Percentiles rank a stretch among this genome's conserved stretches.
Evolutionary conservation across 495 filamentous ascomycete species (phyloP).

Genomic region (Penicillium tannophilum): DNA sequence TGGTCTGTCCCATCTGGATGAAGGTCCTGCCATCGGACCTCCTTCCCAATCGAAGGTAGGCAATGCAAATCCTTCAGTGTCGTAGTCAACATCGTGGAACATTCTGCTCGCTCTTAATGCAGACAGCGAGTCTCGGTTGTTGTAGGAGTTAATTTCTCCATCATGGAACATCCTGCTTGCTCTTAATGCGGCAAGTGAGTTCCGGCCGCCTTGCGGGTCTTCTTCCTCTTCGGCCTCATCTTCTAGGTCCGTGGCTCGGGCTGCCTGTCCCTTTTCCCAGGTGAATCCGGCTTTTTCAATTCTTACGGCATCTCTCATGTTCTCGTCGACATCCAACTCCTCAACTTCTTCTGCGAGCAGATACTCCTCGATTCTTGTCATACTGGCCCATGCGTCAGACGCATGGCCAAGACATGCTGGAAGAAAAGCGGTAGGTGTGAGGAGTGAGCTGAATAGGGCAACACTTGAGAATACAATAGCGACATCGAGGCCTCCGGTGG

Average conservation of each 20-base stretch:
- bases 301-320: background rate
- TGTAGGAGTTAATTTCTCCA: background rate
- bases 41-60: background rate
- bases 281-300: constrained; percentile 1
- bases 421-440: background rate
- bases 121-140: background rate
- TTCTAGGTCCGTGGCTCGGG: background rate
- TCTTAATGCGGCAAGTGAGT: background rate
- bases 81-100: background rate
- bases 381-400: background rate
- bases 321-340: background rate
- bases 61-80: background rate
- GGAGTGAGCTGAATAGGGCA: constrained; percentile 2
- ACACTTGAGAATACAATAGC: constrained; percentile 3
- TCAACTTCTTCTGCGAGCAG: constrained; percentile 1
- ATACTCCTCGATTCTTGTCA: background rate
- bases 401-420: background rate
- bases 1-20: background rate
- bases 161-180: background rate
- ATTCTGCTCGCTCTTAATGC: background rate
- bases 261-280: background rate
- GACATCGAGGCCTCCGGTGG: background rate
- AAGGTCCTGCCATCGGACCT: background rate
- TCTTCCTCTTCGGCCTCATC: constrained; percentile 2
- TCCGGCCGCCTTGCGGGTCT: background rate